Percentiles rank a stretch among this genome's conserved stretches.
Conservation (phyloP, 1,284 basidiomycete species). For the Boletellus deceptivus region DNA sequence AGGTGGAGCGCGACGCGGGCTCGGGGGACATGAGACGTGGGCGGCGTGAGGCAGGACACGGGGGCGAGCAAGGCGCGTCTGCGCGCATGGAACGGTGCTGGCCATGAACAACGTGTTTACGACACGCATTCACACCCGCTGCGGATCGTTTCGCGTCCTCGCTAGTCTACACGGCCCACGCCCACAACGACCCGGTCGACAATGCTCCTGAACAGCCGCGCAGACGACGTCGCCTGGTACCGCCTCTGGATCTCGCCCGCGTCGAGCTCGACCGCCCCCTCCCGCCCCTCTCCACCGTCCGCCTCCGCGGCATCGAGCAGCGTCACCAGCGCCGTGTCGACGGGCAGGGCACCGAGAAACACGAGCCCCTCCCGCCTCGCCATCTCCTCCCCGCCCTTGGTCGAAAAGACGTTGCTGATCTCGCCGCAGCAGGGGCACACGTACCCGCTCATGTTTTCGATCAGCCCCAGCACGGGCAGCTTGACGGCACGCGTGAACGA, state of each 20-base stretch:
- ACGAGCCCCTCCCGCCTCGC: constrained; percentile 69
- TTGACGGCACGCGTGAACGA: constrained; percentile 89
- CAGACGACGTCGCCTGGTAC: constrained; percentile 63
- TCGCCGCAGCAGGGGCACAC: constrained; percentile 95
- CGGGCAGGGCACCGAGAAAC: constrained; percentile 90
- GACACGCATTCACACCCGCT: constrained; percentile 5
- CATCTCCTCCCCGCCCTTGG: constrained; percentile 89
- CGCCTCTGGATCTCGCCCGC: constrained; percentile 49
- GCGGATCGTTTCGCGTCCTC: constrained; percentile 4
- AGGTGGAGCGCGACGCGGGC: constrained; percentile 13
- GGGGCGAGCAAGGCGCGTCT: constrained; percentile 23
- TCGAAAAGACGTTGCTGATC: constrained; percentile 93
- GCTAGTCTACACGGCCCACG: neutral
- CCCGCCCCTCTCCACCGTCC: constrained; percentile 16
- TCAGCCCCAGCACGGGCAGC: constrained; percentile 88
- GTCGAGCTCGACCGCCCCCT: constrained; percentile 14
- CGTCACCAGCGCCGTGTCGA: constrained; percentile 90
- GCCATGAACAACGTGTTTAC: constrained; percentile 31
- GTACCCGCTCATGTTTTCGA: constrained; percentile 99
- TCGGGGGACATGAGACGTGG: constrained; percentile 24
- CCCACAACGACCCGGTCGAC: constrained; percentile 38
- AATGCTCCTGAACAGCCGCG: constrained; percentile 57
- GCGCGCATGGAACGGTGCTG: constrained; percentile 30
- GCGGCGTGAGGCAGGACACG: no score
- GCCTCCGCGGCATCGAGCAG: constrained; percentile 74